Base-by-base conservation (phyloP, 768 basidiomycete genomes). In the Leccinum imitatum region DNA sequence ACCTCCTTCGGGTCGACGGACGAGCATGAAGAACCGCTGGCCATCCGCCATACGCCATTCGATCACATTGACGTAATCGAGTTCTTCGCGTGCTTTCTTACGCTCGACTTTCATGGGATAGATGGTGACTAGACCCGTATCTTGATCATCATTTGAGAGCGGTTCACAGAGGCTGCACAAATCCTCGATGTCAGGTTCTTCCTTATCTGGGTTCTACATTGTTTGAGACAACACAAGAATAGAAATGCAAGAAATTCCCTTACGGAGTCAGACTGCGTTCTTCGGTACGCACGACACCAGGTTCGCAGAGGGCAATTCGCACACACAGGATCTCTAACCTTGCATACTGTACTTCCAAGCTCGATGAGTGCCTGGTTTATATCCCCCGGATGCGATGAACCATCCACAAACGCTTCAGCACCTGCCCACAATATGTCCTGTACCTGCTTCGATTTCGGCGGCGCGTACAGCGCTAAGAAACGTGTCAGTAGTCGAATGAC, bases 281-380 rank as follows among this genome's bases (percentile, higher is more conserved):
- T 58, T 60, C 62, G 63, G 65, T 87, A 89, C 1, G 90, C 95
- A 17, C 78, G 74, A 67, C 95, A 98, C 76, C 84, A 82, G 21
- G 76, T 61, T 51, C 73, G 81, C 48, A 98, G 65, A 19, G 94
- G 92, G 73, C 95, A 98, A 17, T 75, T 67, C 17, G 66, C 75
- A 67, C 95, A 98, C 19, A 77, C 73, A 10, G 95, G 95, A 62
- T 90, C 84, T 61, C 85, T 86, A 46, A 91, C 87, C 73, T 89
- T 94, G 77, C 95, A 98, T 3, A 97, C 83, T 3, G 93, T 96
- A 70, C 91, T 91, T 53, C 95, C 95, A 7, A 98, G 84, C 70
- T 98, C 95, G 71, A 98, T 98, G 54, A 98, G 79, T 14, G 91
- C 94, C 76, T 97, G 90, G 68, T 96, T 96, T 63, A 95, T 80